Evolutionary conservation across 169 alveolate genomes (phyloP).

Genomic region (Plasmodium gaboni): DNA sequence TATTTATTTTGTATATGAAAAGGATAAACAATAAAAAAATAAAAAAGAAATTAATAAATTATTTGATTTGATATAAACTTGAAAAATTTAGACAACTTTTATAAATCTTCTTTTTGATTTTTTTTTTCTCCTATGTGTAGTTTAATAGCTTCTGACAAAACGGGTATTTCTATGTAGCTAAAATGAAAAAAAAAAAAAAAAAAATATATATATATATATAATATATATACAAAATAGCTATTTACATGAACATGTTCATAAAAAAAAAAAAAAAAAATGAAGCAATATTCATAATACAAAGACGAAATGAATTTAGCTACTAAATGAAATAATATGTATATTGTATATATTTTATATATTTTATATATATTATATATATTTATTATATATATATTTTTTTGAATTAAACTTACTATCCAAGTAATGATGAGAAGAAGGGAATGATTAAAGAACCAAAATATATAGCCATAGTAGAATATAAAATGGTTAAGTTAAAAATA

Average conservation of each 20-base stretch:
- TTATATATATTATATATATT: no score
- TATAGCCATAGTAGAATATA: conserved; percentile 69
- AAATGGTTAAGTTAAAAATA: conserved; percentile 46
- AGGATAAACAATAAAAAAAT: background rate
- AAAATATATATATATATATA: background rate
- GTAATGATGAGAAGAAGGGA: conserved; percentile 53
- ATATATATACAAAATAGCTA: background rate
- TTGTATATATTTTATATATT: no score
- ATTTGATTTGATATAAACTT: background rate
- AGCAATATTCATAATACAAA: no score
- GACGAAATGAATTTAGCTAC: no score
- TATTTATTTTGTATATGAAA: background rate
- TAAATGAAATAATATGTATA: background rate
- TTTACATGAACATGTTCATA: background rate
- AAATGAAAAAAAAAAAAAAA: background rate
- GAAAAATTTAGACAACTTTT: conserved; percentile 2
- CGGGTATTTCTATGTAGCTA: conserved; percentile 74
- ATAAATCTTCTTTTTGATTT: conserved; percentile 6
- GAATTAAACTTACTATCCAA: conserved; percentile 52
- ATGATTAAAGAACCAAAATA: conserved; percentile 60
- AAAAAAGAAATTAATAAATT: background rate
- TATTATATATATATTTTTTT: background rate
- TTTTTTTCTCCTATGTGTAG: conserved; percentile 73
- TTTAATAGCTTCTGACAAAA: conserved; percentile 69
- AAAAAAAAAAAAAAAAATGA: background rate